These are phyloP conservation scores for Lentinula novae-zelandiae DNA, from an alignment of 1,284 basidiomycete genomes.

Conservation along the genomic window DNA sequence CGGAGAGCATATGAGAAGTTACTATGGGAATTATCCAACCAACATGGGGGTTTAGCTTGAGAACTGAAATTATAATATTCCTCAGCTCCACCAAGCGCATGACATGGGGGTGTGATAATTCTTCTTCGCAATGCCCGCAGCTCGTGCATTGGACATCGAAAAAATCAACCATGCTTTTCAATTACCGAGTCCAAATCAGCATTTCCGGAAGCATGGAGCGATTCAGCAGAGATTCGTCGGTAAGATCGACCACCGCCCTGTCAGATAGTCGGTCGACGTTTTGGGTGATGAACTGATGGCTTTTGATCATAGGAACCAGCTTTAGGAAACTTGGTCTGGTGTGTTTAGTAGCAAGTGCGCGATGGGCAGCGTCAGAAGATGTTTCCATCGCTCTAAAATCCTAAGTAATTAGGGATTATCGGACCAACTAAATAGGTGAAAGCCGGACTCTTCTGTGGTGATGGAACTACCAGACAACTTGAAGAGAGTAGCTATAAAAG, in stretches of 20 bases:
- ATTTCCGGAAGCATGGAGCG: slow-evolving; percentile 3
- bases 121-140: slow-evolving; percentile 24
- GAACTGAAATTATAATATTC: slow-evolving; percentile 15
- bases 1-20: no score
- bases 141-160: slow-evolving; percentile 38
- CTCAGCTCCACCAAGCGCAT: slow-evolving; percentile 27
- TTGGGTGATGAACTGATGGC: slow-evolving; percentile 28
- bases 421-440: background rate
- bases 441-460: slow-evolving; percentile 56
- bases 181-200: slow-evolving; percentile 15
- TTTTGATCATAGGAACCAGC: slow-evolving; percentile 20
- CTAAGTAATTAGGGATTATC: background rate
- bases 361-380: slow-evolving; percentile 30
- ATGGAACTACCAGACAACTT: slow-evolving; percentile 64
- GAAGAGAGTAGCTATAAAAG: slow-evolving; percentile 27
- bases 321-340: slow-evolving; percentile 19
- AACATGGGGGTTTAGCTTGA: no score
- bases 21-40: no score
- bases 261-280: slow-evolving; percentile 31
- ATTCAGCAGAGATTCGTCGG: background rate
- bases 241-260: slow-evolving; percentile 19
- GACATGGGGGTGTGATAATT: slow-evolving; percentile 25
- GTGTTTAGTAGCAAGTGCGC: slow-evolving; percentile 25
- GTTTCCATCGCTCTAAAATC: slow-evolving; percentile 26
- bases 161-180: slow-evolving; percentile 47